Base-by-base conservation (phyloP, 345 rosid genomes). In the Psidium friedrichsthalianum region DNA sequence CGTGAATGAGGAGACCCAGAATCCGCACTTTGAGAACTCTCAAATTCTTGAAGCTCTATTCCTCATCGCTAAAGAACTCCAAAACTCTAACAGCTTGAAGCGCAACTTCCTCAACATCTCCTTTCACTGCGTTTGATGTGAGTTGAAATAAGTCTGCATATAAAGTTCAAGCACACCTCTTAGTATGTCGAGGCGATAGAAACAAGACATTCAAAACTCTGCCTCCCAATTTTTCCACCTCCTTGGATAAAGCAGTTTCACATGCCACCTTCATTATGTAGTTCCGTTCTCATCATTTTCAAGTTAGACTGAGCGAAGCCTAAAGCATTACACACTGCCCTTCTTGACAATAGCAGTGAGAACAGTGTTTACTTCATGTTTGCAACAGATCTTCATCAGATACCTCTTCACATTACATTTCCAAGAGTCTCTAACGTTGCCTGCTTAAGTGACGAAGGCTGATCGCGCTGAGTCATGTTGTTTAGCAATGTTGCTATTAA, bases 11-110 rank as follows among this genome's bases (percentile, higher is more conserved):
- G 89, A 88, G 92, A 87, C 82, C 90, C 93, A 56, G 96, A 93
- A 74, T 93, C 95, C 57, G 93, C 98, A 82, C 85, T 90, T n/a
- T 93, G 95, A 83, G 90, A 85, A 90, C 56, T 90, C 85, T 88
- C 98, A 87, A 89, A 94, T 87, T 97, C 99, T 87, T 95, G 97
- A 83, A 94, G 93, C 83, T 97, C 98, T 51, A 97, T 93, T 94
- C 99, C 87, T 96, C 98, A 86, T 97, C 99, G 57, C 99, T n/a
- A 97, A 85, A 64, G 98, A 90, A 87, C 99, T 97, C 99, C 98
- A 97, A 85, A 97, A 97, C 89, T 97, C 99, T n/a, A 57, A 97
- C 88, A 47, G 98, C 99, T 88, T 97, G 99, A 80, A 97, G 96
- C 29, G 98, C 96, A 87, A 97, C 98, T 11, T 92, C 90, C 90